phyloP scores from a whole-genome alignment of 495 filamentous ascomycete species.

The Xylaria flabelliformis region DNA sequence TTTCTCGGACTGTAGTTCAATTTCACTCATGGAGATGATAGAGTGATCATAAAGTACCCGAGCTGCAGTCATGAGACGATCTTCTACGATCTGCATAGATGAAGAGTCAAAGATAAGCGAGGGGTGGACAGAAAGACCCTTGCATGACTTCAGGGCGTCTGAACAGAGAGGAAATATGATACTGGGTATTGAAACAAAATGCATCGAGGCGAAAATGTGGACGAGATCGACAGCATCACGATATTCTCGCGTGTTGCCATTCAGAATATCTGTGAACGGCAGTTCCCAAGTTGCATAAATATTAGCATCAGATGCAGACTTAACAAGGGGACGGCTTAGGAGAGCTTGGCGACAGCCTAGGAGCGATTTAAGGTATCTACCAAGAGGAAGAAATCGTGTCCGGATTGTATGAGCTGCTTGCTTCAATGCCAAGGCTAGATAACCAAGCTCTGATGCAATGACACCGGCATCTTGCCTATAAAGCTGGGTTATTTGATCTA shows the following conservation, averaged over 20 bases:
- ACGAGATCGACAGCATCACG: conserved; percentile 36
- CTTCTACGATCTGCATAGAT: conserved; percentile 15
- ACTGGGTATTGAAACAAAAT: conserved; percentile 40
- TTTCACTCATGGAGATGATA: conserved; percentile 25
- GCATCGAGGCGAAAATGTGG: conserved; percentile 47
- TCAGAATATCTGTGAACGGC: conserved; percentile 32
- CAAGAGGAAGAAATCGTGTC: conserved; percentile 29
- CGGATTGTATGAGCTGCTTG: conserved; percentile 39
- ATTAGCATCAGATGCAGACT: conserved; percentile 27
- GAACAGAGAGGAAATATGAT: conserved; percentile 27
- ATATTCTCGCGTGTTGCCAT: conserved; percentile 23
- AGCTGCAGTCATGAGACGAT: conserved; percentile 18
- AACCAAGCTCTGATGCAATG: conserved; percentile 30
- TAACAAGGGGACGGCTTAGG: conserved; percentile 23
- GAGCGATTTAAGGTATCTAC: conserved; percentile 31
- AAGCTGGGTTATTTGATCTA: conserved; percentile 26
- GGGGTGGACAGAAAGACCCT: neutral
- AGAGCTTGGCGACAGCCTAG: conserved; percentile 31
- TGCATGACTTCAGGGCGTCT: neutral
- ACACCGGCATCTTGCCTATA: conserved; percentile 33
- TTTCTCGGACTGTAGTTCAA: conserved; percentile 34
- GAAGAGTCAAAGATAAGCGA: neutral
- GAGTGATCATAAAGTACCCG: conserved; percentile 20
- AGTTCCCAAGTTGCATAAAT: conserved; percentile 43
- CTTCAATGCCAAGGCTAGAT: conserved; percentile 38